phyloP scores from a whole-genome alignment of 2,329 filamentous ascomycete species.

The Fusarium zealandicum region DNA sequence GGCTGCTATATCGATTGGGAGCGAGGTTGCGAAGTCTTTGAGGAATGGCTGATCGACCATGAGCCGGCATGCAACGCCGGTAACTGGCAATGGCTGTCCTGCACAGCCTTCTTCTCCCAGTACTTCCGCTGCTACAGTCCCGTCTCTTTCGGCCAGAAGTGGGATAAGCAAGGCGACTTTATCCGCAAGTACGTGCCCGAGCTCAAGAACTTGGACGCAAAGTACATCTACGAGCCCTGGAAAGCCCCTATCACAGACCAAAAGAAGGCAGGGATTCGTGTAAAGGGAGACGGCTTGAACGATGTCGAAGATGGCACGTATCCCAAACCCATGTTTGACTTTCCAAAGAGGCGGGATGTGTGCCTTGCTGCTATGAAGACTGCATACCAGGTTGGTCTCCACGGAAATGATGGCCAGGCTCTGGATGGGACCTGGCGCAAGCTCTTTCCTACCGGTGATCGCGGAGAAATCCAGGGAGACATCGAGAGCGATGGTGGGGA shows the following conservation, averaged over 20 bases:
- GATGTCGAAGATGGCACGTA: constrained; percentile 60
- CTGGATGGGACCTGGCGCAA: constrained; percentile 65
- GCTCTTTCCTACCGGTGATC: constrained; percentile 50
- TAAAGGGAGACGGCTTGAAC: constrained; percentile 61
- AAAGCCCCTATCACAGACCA: constrained; percentile 73
- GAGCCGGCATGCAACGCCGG: constrained; percentile 76
- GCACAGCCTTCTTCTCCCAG: constrained; percentile 76
- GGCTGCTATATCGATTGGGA: constrained; percentile 84
- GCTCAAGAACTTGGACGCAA: constrained; percentile 65
- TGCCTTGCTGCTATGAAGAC: constrained; percentile 75
- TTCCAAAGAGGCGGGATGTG: constrained; percentile 64
- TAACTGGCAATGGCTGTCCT: constrained; percentile 82
- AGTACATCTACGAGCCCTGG: constrained; percentile 83
- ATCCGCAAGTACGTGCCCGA: constrained; percentile 74
- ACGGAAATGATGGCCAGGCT: constrained; percentile 69
- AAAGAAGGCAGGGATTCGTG: constrained; percentile 69
- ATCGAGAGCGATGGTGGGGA: constrained; percentile 46
- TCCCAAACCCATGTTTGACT: constrained; percentile 82
- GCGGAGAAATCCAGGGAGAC: constrained; percentile 51
- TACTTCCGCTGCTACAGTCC: constrained; percentile 76
- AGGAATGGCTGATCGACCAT: constrained; percentile 78
- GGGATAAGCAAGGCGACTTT: constrained; percentile 73
- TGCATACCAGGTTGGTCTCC: constrained; percentile 70
- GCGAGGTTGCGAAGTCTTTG: constrained; percentile 78
- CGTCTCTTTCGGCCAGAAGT: constrained; percentile 76